Conservation (phyloP, 345 rosid genomes). For the Kandelia obovata region DNA sequence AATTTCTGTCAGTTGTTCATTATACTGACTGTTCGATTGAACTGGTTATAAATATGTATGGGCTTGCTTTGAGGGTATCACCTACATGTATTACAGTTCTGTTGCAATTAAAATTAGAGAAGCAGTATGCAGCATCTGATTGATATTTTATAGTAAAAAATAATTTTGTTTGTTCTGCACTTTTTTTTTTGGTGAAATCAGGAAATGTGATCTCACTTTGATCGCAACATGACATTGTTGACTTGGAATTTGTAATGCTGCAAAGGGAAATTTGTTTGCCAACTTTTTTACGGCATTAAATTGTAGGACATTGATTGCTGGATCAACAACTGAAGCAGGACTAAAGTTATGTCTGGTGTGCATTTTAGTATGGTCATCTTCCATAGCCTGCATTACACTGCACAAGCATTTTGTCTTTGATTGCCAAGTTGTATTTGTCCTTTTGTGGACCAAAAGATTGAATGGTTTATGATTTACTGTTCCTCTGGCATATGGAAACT, state of each 20-base stretch:
- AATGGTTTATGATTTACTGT: background rate
- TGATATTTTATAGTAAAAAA: too few relatives aligned
- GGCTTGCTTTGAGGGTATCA: constrained; percentile 10
- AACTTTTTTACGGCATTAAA: constrained; percentile 15
- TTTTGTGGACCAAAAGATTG: constrained; percentile 9
- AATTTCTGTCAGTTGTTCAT: constrained; percentile 17
- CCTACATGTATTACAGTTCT: constrained; percentile 10
- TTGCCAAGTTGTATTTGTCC: constrained; percentile 12
- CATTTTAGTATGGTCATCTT: constrained; percentile 16
- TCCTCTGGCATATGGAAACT: background rate
- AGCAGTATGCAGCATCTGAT: background rate
- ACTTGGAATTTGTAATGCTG: constrained; percentile 9
- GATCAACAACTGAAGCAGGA: background rate
- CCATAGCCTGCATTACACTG: constrained; percentile 7
- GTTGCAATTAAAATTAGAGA: background rate
- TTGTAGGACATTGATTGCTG: constrained; percentile 2
- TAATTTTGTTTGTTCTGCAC: background rate
- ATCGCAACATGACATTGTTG: background rate
- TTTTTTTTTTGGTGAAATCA: background rate
- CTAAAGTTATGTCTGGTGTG: constrained; percentile 16
- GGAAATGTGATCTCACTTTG: background rate
- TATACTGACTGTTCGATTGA: constrained; percentile 6
- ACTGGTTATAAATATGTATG: constrained; percentile 19
- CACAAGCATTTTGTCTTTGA: constrained; percentile 15
- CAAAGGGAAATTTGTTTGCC: constrained; percentile 7